These are phyloP conservation scores for Neurospora africana DNA, from an alignment of 495 filamentous ascomycete species.

Conservation along the genomic window DNA sequence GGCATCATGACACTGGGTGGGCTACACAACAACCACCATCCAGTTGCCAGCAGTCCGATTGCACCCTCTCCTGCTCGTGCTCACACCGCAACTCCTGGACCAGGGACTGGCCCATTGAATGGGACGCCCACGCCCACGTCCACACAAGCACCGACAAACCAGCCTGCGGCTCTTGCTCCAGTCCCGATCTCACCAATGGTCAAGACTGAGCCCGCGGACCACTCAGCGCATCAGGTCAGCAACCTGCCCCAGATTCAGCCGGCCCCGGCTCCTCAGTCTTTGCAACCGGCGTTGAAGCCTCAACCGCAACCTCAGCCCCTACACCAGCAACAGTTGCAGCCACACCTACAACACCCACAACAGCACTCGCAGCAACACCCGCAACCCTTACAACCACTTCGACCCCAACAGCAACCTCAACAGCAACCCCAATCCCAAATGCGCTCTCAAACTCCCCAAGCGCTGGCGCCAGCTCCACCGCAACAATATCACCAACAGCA, in stretches of 20 bases:
- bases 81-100: conserved; percentile 6
- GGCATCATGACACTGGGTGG: conserved; percentile 48
- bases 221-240: conserved; percentile 7
- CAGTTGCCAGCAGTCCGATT: conserved; percentile 2
- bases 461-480: neutral
- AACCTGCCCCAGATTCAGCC: conserved; percentile 21
- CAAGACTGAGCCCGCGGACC: conserved; percentile 16
- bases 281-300: conserved; percentile 10
- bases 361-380: neutral
- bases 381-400: neutral
- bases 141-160: neutral
- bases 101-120: neutral
- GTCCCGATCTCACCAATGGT: conserved; percentile 14
- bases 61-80: conserved; percentile 6
- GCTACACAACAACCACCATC: conserved; percentile 28
- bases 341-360: conserved; percentile 2
- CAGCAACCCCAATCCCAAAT: neutral
- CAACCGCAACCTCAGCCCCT: conserved; percentile 6
- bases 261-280: conserved; percentile 9
- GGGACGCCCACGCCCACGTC: neutral
- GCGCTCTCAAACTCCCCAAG: neutral
- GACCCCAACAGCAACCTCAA: neutral
- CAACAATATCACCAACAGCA: conserved; percentile 6
- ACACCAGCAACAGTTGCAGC: conserved; percentile 3
- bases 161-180: conserved; percentile 1